A percentile compares a stretch with the other conserved stretches of the same genome.
phyloP scores from a whole-genome alignment of 2,329 filamentous ascomycete species.

The Anisogramma anomala region DNA sequence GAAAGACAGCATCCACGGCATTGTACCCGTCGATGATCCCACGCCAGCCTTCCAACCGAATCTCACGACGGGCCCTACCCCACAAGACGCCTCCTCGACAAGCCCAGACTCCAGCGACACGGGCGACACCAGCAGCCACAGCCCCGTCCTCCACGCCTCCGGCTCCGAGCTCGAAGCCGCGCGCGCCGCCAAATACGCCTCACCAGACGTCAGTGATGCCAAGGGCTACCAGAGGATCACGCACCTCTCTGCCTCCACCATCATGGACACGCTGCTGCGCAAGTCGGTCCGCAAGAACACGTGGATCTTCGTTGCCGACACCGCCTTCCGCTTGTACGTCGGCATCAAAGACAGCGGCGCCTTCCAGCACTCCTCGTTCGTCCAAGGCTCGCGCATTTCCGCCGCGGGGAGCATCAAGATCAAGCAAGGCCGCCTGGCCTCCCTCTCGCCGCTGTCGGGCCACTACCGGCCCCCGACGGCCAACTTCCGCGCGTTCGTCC shows the following conservation, averaged over 20 bases:
- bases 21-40: conserved; percentile 50
- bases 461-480: conserved; percentile 76
- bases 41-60: conserved; percentile 40
- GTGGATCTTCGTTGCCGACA: conserved; percentile 90
- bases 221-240: conserved; percentile 49
- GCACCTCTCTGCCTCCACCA: conserved; percentile 54
- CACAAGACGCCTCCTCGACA: conserved; percentile 10
- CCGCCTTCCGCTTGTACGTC: conserved; percentile 72
- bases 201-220: conserved; percentile 48
- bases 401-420: conserved; percentile 79
- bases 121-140: not conserved
- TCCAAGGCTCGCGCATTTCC: conserved; percentile 70
- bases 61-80: conserved; percentile 23
- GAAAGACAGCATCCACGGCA: conserved; percentile 69
- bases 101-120: no score
- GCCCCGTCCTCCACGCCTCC: conserved; percentile 18
- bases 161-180: conserved; percentile 43
- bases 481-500: conserved; percentile 75
- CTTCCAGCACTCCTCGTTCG: conserved; percentile 85
- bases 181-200: conserved; percentile 52
- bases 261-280: conserved; percentile 68
- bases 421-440: conserved; percentile 64
- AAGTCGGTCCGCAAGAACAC: conserved; percentile 75
- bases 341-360: conserved; percentile 81
- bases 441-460: conserved; percentile 59